These are phyloP conservation scores for Naematelia encephala DNA, from an alignment of 768 basidiomycete species.

Conservation along the genomic window DNA sequence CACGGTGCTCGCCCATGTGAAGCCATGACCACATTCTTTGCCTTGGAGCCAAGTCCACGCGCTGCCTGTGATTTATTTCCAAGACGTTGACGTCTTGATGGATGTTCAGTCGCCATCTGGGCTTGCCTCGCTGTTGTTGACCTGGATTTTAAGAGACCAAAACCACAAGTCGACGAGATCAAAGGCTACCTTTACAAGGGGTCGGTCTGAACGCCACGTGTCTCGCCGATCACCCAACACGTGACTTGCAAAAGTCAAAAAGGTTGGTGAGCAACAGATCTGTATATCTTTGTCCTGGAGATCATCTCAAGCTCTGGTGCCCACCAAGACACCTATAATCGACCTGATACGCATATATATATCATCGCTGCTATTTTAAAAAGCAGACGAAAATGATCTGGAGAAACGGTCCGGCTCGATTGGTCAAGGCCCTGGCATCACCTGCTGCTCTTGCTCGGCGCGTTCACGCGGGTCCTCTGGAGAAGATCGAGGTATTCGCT, in stretches of 20 bases:
- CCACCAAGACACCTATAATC: too few relatives aligned
- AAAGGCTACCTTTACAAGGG: too few relatives aligned
- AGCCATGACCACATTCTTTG: constrained; percentile 43
- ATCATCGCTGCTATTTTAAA: neutral
- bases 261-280: too few relatives aligned
- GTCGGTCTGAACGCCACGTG: too few relatives aligned
- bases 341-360: too few relatives aligned
- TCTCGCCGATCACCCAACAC: too few relatives aligned
- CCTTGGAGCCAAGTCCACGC: neutral
- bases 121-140: neutral
- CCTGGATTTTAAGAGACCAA: too few relatives aligned
- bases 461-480: neutral
- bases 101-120: neutral
- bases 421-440: neutral
- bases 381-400: neutral
- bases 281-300: too few relatives aligned
- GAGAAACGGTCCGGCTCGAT: neutral
- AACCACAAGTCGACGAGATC: too few relatives aligned
- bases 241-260: too few relatives aligned
- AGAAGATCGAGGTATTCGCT: constrained; percentile 9
- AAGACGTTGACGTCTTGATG: neutral
- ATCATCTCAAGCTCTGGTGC: too few relatives aligned
- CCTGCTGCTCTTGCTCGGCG: neutral
- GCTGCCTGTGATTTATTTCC: neutral
- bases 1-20: constrained; percentile 49